These are phyloP conservation scores for Aspergillus taichungensis DNA, from an alignment of 495 filamentous ascomycete genomes.

Conservation along the genomic window DNA sequence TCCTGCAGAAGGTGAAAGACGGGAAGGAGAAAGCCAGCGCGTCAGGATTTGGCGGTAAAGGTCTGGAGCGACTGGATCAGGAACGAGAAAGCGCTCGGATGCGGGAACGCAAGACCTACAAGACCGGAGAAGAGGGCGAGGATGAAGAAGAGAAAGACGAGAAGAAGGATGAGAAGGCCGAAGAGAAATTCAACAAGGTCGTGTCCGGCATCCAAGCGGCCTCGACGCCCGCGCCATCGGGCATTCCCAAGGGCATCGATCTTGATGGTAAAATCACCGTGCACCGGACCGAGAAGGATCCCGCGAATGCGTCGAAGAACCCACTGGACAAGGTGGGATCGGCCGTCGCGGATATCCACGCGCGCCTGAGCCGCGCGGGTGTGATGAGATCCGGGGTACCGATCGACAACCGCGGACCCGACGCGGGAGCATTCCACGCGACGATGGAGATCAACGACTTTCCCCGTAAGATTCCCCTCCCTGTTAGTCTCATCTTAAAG, in stretches of 20 bases:
- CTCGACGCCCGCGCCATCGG: slow-evolving; percentile 30
- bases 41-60: slow-evolving; percentile 91
- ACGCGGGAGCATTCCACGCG: slow-evolving; percentile 94
- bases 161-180: slow-evolving; percentile 41
- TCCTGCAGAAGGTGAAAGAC: slow-evolving; percentile 81
- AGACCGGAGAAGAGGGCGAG: slow-evolving; percentile 82
- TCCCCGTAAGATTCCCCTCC: slow-evolving; percentile 54
- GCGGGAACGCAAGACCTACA: slow-evolving; percentile 80
- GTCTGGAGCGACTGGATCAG: slow-evolving; percentile 81
- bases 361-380: slow-evolving; percentile 74
- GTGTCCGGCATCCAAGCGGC: slow-evolving; percentile 55
- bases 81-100: slow-evolving; percentile 78
- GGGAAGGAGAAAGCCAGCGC: slow-evolving; percentile 78
- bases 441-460: slow-evolving; percentile 99
- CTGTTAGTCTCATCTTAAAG: background rate
- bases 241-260: slow-evolving; percentile 56
- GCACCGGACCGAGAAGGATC: slow-evolving; percentile 58
- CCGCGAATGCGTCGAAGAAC: slow-evolving; percentile 47
- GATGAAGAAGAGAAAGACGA: slow-evolving; percentile 74
- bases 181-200: slow-evolving; percentile 57
- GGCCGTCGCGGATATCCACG: slow-evolving; percentile 79
- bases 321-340: slow-evolving; percentile 75
- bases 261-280: slow-evolving; percentile 72
- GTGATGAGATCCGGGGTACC: slow-evolving; percentile 85
- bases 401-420: slow-evolving; percentile 97